Percentiles rank a stretch among this genome's conserved stretches.
phyloP scores from a whole-genome alignment of 169 alveolate species.

The Fabrea salina region DNA sequence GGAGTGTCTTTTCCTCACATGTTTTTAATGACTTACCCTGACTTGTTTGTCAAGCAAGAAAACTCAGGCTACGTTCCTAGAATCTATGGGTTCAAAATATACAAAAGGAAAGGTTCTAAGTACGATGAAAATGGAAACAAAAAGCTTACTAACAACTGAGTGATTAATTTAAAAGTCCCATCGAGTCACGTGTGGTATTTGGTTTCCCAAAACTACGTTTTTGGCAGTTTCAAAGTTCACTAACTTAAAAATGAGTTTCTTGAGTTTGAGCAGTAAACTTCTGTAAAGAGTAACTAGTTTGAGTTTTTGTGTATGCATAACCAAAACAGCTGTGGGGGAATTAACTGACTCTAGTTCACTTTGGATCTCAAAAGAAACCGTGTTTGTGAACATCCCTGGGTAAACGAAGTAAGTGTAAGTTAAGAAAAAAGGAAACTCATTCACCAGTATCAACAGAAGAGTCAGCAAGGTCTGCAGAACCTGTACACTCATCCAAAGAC shows the following conservation, averaged over 20 bases:
- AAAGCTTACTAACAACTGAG: no score
- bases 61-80: slow-evolving; percentile 71
- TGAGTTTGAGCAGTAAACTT: not conserved
- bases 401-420: not conserved
- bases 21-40: slow-evolving; percentile 87
- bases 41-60: slow-evolving; percentile 62
- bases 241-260: not conserved
- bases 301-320: not conserved
- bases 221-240: not conserved
- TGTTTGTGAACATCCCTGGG: not conserved
- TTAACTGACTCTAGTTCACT: not conserved
- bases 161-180: no score
- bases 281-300: not conserved
- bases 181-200: no score
- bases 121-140: not conserved
- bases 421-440: slow-evolving; percentile 39
- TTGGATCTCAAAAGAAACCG: not conserved
- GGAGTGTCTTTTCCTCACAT: slow-evolving; percentile 95
- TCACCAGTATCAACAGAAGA: not conserved
- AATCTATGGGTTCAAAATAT: slow-evolving; percentile 75
- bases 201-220: not conserved
- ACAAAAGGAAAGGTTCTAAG: slow-evolving; percentile 69
- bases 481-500: slow-evolving; percentile 26
- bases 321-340: slow-evolving; percentile 3
- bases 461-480: slow-evolving; percentile 19